Base-by-base conservation (phyloP, 192 early-diverging fungal species). In the Backusella australiensis region DNA sequence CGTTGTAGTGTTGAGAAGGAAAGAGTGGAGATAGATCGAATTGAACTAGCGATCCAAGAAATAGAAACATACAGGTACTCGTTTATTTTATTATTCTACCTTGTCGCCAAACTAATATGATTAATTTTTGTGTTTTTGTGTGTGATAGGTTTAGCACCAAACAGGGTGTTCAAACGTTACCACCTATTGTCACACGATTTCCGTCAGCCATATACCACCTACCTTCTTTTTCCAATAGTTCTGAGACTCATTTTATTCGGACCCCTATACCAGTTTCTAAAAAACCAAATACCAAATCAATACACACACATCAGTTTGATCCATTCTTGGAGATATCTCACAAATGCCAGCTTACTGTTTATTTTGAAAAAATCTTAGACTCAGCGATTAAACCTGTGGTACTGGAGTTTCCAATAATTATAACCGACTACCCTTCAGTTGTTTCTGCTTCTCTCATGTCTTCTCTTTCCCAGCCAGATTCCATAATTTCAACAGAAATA, bases 1-100 rank as follows among this genome's bases (percentile, higher is more conserved):
- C 74, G 78, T 8, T 82, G 81, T 75, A 82, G 81, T 52, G 77
- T 78, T 2, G 81, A 82, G 39, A 82, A 82, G 26, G 81, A 82
- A 59, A 56, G 71, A 19, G 75, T 82, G 38, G 81, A 82, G 44
- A 74, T 82, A 0, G 59, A 67, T 39, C 39, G 67, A 34, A 70
- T 79, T 35, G 81, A 82, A 69, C 70, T 79, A 15, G 34, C 46
- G 11, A 71, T 82, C 34, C 73, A 82, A 69, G 71, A 82, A 29
- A 49, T 79, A 35, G 81, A 82, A 63, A 59, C 67, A 8, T 79
- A 79, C 39, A 72, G 81, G 81, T 82, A 76, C 44, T 35, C 19
- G 14, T 36, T 23, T 38, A 9, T 53, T 72, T n/a, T 52, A 19
- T n/a, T 17, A 34, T 53, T 6, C 5, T 26, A 32, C 17, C 26